Percentiles rank a stretch among this genome's conserved stretches.
Conservation (phyloP, 2,329 filamentous ascomycete species). For the Monilinia vaccinii-corymbosi region DNA sequence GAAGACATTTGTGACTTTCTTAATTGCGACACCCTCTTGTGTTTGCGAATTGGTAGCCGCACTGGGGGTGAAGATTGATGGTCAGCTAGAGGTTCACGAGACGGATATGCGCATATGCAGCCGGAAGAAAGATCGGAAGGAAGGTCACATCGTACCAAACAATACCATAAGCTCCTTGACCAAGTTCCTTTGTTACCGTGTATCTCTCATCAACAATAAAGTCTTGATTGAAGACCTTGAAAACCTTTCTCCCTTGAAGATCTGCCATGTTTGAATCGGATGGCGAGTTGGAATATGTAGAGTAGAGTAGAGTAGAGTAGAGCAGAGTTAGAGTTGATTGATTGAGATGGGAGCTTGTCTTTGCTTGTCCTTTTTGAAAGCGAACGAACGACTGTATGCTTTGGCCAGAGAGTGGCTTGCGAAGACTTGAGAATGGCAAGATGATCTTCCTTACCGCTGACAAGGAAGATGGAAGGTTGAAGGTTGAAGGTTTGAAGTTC, state of each 20-base stretch:
- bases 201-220: constrained; percentile 98
- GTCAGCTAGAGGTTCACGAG: constrained; percentile 23
- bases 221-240: constrained; percentile 99
- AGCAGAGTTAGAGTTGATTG: not conserved
- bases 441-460: constrained; percentile 4
- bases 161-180: constrained; percentile 96
- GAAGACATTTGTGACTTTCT: constrained; percentile 99
- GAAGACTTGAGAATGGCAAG: not conserved
- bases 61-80: constrained; percentile 38
- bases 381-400: too few relatives aligned
- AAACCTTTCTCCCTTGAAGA: constrained; percentile 67
- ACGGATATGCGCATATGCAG: constrained; percentile 7
- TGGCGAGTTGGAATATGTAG: not conserved
- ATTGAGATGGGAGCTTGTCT: too few relatives aligned
- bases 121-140: constrained; percentile 4
- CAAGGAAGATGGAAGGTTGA: too few relatives aligned
- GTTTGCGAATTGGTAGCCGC: constrained; percentile 88
- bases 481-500: not conserved
- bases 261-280: constrained; percentile 25
- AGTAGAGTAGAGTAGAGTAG: not conserved
- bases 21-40: constrained; percentile 91
- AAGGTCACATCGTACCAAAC: constrained; percentile 63
- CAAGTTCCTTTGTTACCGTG: constrained; percentile 96
- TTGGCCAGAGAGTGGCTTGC: too few relatives aligned
- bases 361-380: too few relatives aligned